Evolutionary conservation across 257 asterid genomes (phyloP).

Genomic region (Solanum medicagineum): DNA sequence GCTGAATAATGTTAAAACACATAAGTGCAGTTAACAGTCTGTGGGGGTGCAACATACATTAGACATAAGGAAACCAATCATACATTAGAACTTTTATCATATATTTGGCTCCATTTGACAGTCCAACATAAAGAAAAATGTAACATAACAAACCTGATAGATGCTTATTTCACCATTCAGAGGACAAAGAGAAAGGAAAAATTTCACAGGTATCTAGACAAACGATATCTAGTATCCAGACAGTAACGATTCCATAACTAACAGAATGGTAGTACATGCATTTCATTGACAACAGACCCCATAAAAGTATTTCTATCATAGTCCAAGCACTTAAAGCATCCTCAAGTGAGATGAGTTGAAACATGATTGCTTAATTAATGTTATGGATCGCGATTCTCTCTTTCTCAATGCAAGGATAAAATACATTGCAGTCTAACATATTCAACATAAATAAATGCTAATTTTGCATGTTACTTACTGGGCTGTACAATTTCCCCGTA

Average conservation of each 20-base stretch:
- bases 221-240: background rate
- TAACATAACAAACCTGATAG: background rate
- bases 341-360: background rate
- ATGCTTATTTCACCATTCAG: background rate
- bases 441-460: constrained; percentile 13
- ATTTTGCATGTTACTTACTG: constrained; percentile 18
- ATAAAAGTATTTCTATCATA: background rate
- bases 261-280: background rate
- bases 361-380: background rate
- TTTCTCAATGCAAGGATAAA: background rate
- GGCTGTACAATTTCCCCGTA: constrained; percentile 72
- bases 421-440: background rate
- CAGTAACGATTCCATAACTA: background rate
- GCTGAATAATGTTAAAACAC: constrained; percentile 23
- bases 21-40: background rate
- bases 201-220: background rate
- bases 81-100: background rate
- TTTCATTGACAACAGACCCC: background rate
- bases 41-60: background rate
- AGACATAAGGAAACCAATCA: background rate
- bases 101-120: background rate
- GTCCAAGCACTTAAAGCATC: background rate
- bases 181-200: background rate
- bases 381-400: background rate
- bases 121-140: background rate